phyloP scores from a whole-genome alignment of 176 grass and related monocot genomes.

The Phragmites australis region DNA sequence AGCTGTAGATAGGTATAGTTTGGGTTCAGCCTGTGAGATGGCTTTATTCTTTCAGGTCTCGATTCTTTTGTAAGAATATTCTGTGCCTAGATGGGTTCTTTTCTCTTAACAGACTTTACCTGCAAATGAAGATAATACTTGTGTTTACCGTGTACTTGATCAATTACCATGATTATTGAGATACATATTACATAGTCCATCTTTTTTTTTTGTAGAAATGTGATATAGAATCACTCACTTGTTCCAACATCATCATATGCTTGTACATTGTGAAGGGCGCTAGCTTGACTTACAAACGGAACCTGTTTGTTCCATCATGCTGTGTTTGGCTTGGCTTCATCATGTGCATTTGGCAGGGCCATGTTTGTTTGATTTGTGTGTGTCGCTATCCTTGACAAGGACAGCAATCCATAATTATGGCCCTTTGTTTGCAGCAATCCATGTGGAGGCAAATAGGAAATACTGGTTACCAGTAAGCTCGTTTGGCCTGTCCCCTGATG shows the following conservation, averaged over 20 bases:
- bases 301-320: slow-evolving; percentile 1
- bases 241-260: not conserved
- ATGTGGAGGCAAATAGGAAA: slow-evolving; percentile 48
- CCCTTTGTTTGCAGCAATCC: slow-evolving; percentile 33
- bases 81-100: slow-evolving; percentile 37
- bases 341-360: slow-evolving; percentile 44
- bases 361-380: slow-evolving; percentile 27
- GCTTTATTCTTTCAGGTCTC: slow-evolving; percentile 53
- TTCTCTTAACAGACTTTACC: slow-evolving; percentile 43
- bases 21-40: slow-evolving; percentile 51
- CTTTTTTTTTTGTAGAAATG: not conserved
- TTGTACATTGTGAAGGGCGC: not conserved
- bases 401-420: slow-evolving; percentile 41
- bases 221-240: not conserved
- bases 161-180: slow-evolving; percentile 21
- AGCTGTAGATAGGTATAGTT: slow-evolving; percentile 65
- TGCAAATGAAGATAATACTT: slow-evolving; percentile 56
- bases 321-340: slow-evolving; percentile 15
- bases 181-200: not conserved
- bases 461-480: not conserved
- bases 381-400: slow-evolving; percentile 42
- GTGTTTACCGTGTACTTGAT: slow-evolving; percentile 40
- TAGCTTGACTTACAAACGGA: slow-evolving; percentile 15
- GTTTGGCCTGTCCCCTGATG: slow-evolving; percentile 25
- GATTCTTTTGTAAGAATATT: slow-evolving; percentile 69